Conservation (phyloP, 768 basidiomycete genomes). For the Pulveroboletus ravenelii region DNA sequence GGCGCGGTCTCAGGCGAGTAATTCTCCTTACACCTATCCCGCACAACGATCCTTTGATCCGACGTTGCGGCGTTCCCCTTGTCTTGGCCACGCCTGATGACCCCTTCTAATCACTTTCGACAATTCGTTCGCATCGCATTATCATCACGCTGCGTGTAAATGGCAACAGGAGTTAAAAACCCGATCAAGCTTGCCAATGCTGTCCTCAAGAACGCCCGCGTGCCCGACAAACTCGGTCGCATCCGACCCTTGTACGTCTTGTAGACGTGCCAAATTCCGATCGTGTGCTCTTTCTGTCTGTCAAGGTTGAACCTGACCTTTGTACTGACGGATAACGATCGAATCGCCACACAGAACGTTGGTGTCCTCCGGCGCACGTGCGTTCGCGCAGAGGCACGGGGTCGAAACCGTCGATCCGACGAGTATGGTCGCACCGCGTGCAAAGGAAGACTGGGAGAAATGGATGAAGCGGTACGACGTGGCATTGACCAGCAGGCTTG, state of each 20-base stretch:
- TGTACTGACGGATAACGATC: background rate
- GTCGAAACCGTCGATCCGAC: conserved; percentile 38
- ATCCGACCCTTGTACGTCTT: conserved; percentile 61
- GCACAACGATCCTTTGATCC: background rate
- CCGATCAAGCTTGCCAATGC: conserved; percentile 59
- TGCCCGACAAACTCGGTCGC: conserved; percentile 51
- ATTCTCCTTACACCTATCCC: background rate
- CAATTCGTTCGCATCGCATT: background rate
- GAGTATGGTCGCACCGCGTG: conserved; percentile 46
- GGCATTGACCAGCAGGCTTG: conserved; percentile 8
- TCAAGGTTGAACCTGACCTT: background rate
- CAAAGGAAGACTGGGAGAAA: conserved; percentile 50
- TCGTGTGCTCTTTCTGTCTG: background rate
- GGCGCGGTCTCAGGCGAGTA: conserved; percentile 65
- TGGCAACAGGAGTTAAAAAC: conserved; percentile 54
- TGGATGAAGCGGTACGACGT: conserved; percentile 50
- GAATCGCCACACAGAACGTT: conserved; percentile 42
- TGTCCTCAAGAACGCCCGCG: conserved; percentile 51
- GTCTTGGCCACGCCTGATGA: background rate
- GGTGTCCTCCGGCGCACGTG: conserved; percentile 54
- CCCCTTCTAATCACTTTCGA: background rate
- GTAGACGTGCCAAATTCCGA: background rate
- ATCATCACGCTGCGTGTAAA: background rate
- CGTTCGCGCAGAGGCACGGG: conserved; percentile 42
- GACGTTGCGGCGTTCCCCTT: background rate